phyloP scores from a whole-genome alignment of 148 eudicot genomes.

The Nyssa sinensis region DNA sequence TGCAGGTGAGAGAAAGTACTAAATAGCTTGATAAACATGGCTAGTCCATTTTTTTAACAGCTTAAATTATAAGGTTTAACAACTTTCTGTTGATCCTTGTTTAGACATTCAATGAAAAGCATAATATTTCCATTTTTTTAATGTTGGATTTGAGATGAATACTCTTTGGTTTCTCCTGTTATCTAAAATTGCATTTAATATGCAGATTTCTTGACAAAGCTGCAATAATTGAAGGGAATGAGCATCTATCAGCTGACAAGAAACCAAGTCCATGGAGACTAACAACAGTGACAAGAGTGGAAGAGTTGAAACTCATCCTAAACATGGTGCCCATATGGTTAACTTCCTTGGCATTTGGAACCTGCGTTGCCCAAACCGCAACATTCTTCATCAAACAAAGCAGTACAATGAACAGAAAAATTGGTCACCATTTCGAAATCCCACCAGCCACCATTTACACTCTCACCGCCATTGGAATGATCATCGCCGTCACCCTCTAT shows the following conservation, averaged over 20 bases:
- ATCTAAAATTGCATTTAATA: not conserved
- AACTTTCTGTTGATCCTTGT: too few species aligned
- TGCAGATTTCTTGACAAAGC: conserved; percentile 43
- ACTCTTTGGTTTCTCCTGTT: too few species aligned
- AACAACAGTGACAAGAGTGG: conserved; percentile 53
- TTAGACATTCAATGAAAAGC: too few species aligned
- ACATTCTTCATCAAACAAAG: conserved; percentile 67
- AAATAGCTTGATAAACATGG: too few species aligned
- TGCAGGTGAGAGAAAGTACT: too few species aligned
- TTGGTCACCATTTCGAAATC: conserved; percentile 30
- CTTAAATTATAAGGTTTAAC: too few species aligned
- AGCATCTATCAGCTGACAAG: conserved; percentile 14
- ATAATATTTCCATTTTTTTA: too few species aligned
- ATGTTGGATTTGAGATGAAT: too few species aligned
- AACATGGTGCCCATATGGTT: conserved; percentile 56
- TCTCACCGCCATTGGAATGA: conserved; percentile 37
- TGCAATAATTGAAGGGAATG: conserved; percentile 33
- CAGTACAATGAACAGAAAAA: conserved; percentile 33
- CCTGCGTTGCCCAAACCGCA: conserved; percentile 39
- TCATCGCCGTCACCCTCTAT: conserved; percentile 33
- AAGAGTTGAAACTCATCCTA: conserved; percentile 53
- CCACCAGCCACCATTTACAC: conserved; percentile 53
- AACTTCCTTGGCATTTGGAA: conserved; percentile 48
- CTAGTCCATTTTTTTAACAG: too few species aligned
- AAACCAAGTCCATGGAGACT: conserved; percentile 49